phyloP scores from a whole-genome alignment of 345 rosid species.

The Aquilaria yunnanensis region DNA sequence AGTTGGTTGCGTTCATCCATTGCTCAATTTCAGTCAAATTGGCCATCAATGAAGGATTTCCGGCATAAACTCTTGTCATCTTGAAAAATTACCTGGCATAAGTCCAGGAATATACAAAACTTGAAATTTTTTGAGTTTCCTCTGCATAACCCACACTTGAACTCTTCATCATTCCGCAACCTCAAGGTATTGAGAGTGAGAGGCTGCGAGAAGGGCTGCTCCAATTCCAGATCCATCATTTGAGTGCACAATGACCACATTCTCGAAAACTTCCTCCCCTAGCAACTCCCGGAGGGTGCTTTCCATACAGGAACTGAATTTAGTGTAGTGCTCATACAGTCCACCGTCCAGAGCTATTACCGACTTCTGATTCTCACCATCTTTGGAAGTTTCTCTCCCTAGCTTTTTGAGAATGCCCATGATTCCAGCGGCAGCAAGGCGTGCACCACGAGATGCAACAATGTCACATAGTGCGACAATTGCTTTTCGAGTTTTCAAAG shows the following conservation, averaged over 20 bases:
- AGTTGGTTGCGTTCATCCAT: too few relatives aligned
- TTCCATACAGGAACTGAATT: conserved; percentile 55
- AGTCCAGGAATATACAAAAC: too few relatives aligned
- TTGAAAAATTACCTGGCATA: too few relatives aligned
- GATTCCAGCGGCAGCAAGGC: conserved; percentile 75
- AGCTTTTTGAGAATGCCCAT: conserved; percentile 67
- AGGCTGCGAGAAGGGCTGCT: conserved; percentile 75
- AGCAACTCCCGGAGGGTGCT: conserved; percentile 55
- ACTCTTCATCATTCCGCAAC: conserved; percentile 14
- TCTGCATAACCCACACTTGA: too few relatives aligned
- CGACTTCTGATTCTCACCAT: conserved; percentile 47
- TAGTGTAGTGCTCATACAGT: conserved; percentile 58
- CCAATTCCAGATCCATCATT: conserved; percentile 83
- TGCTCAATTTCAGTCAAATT: too few relatives aligned
- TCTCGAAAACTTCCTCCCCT: conserved; percentile 49
- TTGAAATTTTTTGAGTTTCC: too few relatives aligned
- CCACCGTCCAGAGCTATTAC: conserved; percentile 86
- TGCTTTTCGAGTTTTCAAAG: conserved; percentile 52
- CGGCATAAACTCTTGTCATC: too few relatives aligned
- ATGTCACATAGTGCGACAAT: conserved; percentile 67
- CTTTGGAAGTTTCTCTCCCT: conserved; percentile 53
- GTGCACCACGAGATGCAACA: conserved; percentile 62
- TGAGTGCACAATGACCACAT: conserved; percentile 37
- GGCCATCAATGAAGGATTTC: too few relatives aligned
- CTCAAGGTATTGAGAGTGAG: conserved; percentile 50